Conservation (phyloP, 805 yeast genomes). For the Candida ovalis region DNA sequence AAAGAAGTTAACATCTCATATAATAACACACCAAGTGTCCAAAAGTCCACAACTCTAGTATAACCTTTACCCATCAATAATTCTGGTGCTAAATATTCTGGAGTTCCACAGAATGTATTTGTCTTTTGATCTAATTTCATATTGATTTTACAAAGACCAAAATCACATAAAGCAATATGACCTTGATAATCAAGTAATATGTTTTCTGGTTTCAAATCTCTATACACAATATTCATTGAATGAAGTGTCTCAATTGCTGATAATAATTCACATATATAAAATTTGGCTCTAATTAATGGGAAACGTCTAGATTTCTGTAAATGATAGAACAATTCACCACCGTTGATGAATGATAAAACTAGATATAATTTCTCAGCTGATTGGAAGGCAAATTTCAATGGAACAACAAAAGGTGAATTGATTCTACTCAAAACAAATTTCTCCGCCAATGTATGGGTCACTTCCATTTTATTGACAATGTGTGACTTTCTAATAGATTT, state of each 20-base stretch:
- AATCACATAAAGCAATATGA: slow-evolving; percentile 95
- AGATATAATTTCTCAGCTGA: slow-evolving; percentile 92
- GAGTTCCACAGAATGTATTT: slow-evolving; percentile 96
- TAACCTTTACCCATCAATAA: slow-evolving; percentile 87
- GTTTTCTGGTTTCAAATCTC: slow-evolving; percentile 96
- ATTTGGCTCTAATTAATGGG: slow-evolving; percentile 82
- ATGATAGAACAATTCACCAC: slow-evolving; percentile 95
- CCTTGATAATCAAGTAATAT: slow-evolving; percentile 94
- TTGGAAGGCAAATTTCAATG: slow-evolving; percentile 93
- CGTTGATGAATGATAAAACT: slow-evolving; percentile 90
- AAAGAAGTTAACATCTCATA: slow-evolving; percentile 96
- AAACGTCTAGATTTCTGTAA: slow-evolving; percentile 88
- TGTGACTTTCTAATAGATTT: slow-evolving; percentile 93
- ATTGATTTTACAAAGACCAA: slow-evolving; percentile 92
- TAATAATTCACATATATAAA: slow-evolving; percentile 90
- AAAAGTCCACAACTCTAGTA: slow-evolving; percentile 95
- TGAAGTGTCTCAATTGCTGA: slow-evolving; percentile 92
- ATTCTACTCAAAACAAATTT: slow-evolving; percentile 92
- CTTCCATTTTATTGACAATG: slow-evolving; percentile 90
- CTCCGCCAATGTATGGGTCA: slow-evolving; percentile 94
- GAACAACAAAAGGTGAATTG: slow-evolving; percentile 93
- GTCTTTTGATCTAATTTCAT: slow-evolving; percentile 85
- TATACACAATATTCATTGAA: slow-evolving; percentile 85
- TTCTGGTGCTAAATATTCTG: slow-evolving; percentile 96
- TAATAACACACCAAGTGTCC: slow-evolving; percentile 92